Evolutionary conservation across 495 filamentous ascomycete species (phyloP), one percentile per base, ranked within the genome.

Genomic region (Lasiosphaeris hirsuta): DNA sequence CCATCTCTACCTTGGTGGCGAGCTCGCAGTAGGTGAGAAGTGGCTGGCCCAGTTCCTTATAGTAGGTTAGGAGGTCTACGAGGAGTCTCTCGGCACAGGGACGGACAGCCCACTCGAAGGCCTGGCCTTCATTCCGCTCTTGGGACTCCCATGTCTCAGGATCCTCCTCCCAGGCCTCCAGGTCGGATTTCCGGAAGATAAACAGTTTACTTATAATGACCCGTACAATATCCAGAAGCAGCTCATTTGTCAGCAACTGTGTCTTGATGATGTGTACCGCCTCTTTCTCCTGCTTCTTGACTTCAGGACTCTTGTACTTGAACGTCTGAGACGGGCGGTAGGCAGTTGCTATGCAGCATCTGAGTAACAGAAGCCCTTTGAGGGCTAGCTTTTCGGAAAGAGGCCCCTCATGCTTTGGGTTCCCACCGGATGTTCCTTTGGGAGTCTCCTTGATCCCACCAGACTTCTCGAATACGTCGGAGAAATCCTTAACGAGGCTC

Each of bases 71-170:
- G 1, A 98, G 80, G 61, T 97, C 94, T 63, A 97, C 78, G 69
- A 97, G 96, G 13, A 98, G 78, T 69, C 92, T 95, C 71, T 97
- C 92, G 0, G 92, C 86, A 65, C 94, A 98, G 0, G 90, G 88
- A 7, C 91, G 84, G 41, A 97, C 84, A 23, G 91, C 84, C 73
- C 91, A 95, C 62, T 96, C 90, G 81, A 86, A 95, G 7, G 86
- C 86, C 56, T 90, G 86, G 15, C 89, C 83, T 49, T 86, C 81
- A 41, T 83, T 87, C 54, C 94, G 88, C 73, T 96, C 90, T 64
- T 81, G 82, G 57, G 84, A 82, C 64, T 96, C 91, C 94, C 93
- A 98, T 47, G 92, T 89, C 64, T 97, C 89, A 0, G 92, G 90
- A 42, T 94, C 90, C 61, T 91, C 88, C 69, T 90, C 87, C 94